These are phyloP conservation scores for Rhinocladiella similis DNA, from an alignment of 2,329 filamentous ascomycete genomes.

Conservation along the genomic window DNA sequence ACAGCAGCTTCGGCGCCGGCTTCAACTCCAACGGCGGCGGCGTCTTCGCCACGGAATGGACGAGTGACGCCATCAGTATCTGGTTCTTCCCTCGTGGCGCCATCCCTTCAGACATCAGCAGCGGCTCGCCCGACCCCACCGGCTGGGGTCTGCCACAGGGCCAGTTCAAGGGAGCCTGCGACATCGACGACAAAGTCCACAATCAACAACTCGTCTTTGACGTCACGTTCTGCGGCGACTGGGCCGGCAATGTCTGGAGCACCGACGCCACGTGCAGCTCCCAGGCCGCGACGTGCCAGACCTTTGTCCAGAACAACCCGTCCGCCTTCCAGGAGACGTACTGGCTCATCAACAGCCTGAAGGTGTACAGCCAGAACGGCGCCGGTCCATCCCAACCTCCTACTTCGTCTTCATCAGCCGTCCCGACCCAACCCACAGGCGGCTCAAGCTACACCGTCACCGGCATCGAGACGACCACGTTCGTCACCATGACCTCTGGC, in stretches of 20 bases:
- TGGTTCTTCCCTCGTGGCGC: conserved; percentile 75
- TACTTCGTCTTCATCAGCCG: neutral
- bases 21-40: conserved; percentile 73
- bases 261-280: conserved; percentile 58
- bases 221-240: conserved; percentile 83
- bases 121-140: conserved; percentile 62
- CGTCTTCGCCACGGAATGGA: conserved; percentile 77
- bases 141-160: conserved; percentile 69
- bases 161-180: conserved; percentile 68
- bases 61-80: conserved; percentile 67
- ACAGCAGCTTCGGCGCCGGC: conserved; percentile 62
- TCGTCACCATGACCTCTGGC: conserved; percentile 1
- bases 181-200: conserved; percentile 69
- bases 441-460: neutral
- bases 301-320: conserved; percentile 72
- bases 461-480: conserved; percentile 1
- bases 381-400: conserved; percentile 2
- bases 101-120: conserved; percentile 64
- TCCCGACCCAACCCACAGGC: too few species aligned
- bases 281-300: conserved; percentile 65
- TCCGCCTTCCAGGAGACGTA: conserved; percentile 67
- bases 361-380: conserved; percentile 25
- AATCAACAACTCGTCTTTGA: conserved; percentile 77
- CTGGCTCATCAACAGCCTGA: conserved; percentile 30
- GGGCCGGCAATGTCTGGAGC: conserved; percentile 73